Percentiles rank a stretch among this genome's conserved stretches.
Evolutionary conservation across 1,284 basidiomycete genomes (phyloP).

Genomic region (Naganishia liquefaciens): DNA sequence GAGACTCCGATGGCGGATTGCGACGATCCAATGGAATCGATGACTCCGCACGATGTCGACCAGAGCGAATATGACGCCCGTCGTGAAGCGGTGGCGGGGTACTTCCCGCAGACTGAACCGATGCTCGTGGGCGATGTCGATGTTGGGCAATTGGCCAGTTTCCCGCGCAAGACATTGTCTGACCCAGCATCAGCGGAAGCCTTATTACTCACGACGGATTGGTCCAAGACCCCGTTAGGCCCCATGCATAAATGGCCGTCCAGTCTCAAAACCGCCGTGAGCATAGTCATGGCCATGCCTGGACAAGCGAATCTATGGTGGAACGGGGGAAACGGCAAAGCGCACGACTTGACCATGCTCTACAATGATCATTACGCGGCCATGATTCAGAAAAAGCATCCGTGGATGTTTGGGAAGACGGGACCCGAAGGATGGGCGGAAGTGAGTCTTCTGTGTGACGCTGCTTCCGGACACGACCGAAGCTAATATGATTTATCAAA

Average conservation of each 20-base stretch:
- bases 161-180: slow-evolving; percentile 11
- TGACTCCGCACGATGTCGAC: background rate
- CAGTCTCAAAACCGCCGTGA: slow-evolving; percentile 42
- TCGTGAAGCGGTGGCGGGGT: background rate
- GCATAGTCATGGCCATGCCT: slow-evolving; percentile 45
- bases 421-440: slow-evolving; percentile 47
- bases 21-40: slow-evolving; percentile 11
- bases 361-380: slow-evolving; percentile 50
- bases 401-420: slow-evolving; percentile 47
- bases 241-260: slow-evolving; percentile 44
- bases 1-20: slow-evolving; percentile 11
- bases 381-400: slow-evolving; percentile 44
- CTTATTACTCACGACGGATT: slow-evolving; percentile 45
- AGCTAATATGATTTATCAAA: slow-evolving; percentile 14
- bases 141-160: slow-evolving; percentile 22
- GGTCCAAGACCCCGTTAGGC: slow-evolving; percentile 48
- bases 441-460: slow-evolving; percentile 7
- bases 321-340: slow-evolving; percentile 37
- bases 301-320: slow-evolving; percentile 50
- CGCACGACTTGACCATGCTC: slow-evolving; percentile 44
- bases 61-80: background rate
- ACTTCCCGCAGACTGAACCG: slow-evolving; percentile 24
- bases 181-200: slow-evolving; percentile 36
- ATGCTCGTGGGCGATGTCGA: slow-evolving; percentile 28
- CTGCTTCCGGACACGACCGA: background rate